A percentile compares a stretch with the other conserved stretches of the same genome.
Evolutionary conservation across 805 yeast species (phyloP).

Genomic region (Komagataella kurtzmanii): DNA sequence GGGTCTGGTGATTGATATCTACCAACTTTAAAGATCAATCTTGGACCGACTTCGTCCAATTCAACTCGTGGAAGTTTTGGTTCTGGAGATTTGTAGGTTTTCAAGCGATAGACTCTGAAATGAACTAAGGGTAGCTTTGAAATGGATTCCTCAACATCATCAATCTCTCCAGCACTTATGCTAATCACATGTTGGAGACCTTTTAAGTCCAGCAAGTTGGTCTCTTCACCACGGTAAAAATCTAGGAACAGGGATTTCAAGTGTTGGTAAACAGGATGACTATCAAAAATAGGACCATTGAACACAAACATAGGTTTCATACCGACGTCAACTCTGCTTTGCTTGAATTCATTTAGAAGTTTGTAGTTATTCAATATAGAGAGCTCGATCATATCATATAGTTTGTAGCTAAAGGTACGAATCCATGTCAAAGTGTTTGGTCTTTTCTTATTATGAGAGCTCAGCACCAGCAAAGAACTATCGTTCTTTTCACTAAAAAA

Average conservation of each 20-base stretch:
- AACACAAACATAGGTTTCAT: conserved; percentile 89
- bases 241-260: conserved; percentile 82
- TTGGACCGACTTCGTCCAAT: conserved; percentile 89
- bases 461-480: conserved; percentile 66
- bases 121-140: conserved; percentile 61
- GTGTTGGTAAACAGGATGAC: conserved; percentile 76
- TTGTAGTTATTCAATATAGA: conserved; percentile 57
- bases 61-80: conserved; percentile 92
- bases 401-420: conserved; percentile 80
- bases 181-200: conserved; percentile 89
- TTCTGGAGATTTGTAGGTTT: conserved; percentile 60
- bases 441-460: conserved; percentile 78
- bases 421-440: conserved; percentile 82
- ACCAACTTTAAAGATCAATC: conserved; percentile 87
- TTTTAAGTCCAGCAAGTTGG: conserved; percentile 81
- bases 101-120: conserved; percentile 84
- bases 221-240: conserved; percentile 76
- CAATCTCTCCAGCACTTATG: conserved; percentile 60
- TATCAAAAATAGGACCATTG: conserved; percentile 85
- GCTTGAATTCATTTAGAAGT: conserved; percentile 68
- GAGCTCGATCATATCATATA: conserved; percentile 91
- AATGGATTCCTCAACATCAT: conserved; percentile 52
- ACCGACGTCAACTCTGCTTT: conserved; percentile 73
- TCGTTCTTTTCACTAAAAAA: conserved; percentile 95
- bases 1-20: conserved; percentile 72